These are phyloP conservation scores for Lactarius evosmus DNA, from an alignment of 768 basidiomycete genomes.

Conservation along the genomic window DNA sequence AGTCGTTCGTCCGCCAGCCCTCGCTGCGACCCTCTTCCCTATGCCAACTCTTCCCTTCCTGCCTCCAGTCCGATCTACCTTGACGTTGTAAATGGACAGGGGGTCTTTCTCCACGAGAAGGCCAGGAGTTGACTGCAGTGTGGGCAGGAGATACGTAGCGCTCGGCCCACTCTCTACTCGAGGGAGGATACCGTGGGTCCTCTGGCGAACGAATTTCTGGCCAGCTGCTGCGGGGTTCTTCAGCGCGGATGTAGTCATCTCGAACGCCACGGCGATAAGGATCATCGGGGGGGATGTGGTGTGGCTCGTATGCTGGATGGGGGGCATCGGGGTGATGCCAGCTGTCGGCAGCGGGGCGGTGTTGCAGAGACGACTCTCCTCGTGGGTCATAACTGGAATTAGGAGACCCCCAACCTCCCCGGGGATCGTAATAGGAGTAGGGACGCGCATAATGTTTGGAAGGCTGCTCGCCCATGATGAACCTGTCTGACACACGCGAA, in stretches of 20 bases:
- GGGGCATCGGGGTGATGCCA: slow-evolving; percentile 48
- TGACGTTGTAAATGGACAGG: slow-evolving; percentile 20
- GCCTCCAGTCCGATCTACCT: slow-evolving; percentile 21
- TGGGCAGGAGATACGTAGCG: slow-evolving; percentile 18
- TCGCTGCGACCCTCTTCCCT: slow-evolving; percentile 45
- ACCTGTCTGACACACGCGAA: slow-evolving; percentile 37
- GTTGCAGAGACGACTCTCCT: slow-evolving; percentile 53
- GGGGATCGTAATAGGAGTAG: slow-evolving; percentile 39
- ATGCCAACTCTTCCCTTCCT: slow-evolving; percentile 41
- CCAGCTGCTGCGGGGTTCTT: slow-evolving; percentile 23
- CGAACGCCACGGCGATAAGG: slow-evolving; percentile 47
- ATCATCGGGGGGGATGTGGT: slow-evolving; percentile 42
- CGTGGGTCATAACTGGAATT: slow-evolving; percentile 45
- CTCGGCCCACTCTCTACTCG: slow-evolving; percentile 21
- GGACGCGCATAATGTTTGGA: slow-evolving; percentile 52
- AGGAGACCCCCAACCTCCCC: slow-evolving; percentile 42
- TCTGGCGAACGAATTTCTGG: slow-evolving; percentile 19
- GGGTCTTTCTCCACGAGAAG: slow-evolving; percentile 15
- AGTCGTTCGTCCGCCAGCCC: slow-evolving; percentile 37
- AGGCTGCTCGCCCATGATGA: slow-evolving; percentile 44
- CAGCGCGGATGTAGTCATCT: slow-evolving; percentile 24
- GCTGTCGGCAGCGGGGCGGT: slow-evolving; percentile 49
- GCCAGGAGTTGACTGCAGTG: slow-evolving; percentile 16
- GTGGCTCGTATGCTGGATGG: slow-evolving; percentile 33
- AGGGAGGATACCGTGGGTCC: slow-evolving; percentile 21